Percentiles rank a stretch among this genome's conserved stretches.
Evolutionary conservation across 805 yeast species (phyloP).

Genomic region (Yarrowia sp.): DNA sequence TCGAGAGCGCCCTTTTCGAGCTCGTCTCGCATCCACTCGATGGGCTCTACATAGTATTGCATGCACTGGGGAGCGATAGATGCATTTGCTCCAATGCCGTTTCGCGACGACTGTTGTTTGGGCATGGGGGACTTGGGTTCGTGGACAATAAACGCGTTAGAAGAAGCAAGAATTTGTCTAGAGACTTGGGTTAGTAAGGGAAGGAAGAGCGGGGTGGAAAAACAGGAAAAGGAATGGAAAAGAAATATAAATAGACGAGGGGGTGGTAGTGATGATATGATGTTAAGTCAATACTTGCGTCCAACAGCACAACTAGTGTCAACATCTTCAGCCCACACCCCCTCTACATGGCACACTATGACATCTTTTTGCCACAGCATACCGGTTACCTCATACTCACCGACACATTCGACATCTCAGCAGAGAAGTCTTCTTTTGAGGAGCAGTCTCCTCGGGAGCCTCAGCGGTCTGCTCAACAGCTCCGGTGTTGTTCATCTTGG

Average conservation of each 20-base stretch:
- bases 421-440: constrained; percentile 6
- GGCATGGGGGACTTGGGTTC: constrained; percentile 57
- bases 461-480: constrained; percentile 7
- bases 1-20: constrained; percentile 76
- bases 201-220: background rate
- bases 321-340: background rate
- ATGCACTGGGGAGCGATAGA: constrained; percentile 60
- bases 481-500: constrained; percentile 15
- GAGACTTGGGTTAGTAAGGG: constrained; percentile 25
- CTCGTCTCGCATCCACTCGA: constrained; percentile 89
- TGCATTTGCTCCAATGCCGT: constrained; percentile 42
- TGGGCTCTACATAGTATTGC: constrained; percentile 86
- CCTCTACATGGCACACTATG: background rate
- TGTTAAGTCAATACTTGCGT: background rate
- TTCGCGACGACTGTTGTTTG: constrained; percentile 39
- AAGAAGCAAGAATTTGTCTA: constrained; percentile 60
- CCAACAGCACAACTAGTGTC: background rate
- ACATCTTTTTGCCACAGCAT: background rate
- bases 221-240: background rate
- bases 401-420: constrained; percentile 39
- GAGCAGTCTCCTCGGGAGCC: background rate
- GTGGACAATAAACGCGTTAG: constrained; percentile 68
- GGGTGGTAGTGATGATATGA: too few relatives aligned
- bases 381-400: constrained; percentile 34
- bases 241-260: background rate